A percentile compares a stretch with the other conserved stretches of the same genome.
Conservation (phyloP, 345 rosid genomes). For the Abelmoschus esculentus region DNA sequence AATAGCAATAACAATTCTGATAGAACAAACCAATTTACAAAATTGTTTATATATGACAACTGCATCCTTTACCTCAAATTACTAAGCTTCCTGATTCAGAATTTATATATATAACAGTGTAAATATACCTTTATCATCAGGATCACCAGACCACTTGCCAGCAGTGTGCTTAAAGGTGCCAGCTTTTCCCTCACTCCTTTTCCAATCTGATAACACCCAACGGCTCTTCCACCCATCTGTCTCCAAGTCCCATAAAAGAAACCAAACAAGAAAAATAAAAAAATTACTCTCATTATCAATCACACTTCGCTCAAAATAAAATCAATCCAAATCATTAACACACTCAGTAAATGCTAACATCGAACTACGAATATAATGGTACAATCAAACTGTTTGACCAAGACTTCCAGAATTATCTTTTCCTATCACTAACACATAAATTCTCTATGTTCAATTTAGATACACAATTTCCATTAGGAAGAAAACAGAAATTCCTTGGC, state of each 20-base stretch:
- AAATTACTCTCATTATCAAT: not conserved
- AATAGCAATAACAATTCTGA: not conserved
- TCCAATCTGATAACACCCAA: conserved; percentile 91
- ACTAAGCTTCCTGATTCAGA: not conserved
- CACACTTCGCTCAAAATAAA: not conserved
- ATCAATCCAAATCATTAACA: not conserved
- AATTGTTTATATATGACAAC: not conserved
- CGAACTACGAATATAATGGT: not conserved
- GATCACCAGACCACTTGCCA: conserved; percentile 81
- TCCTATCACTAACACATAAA: not conserved
- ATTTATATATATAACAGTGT: not conserved
- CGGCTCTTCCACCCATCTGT: conserved; percentile 89
- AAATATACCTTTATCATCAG: conserved; percentile 57
- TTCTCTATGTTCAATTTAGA: not conserved
- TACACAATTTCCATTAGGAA: not conserved
- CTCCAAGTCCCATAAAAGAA: not conserved
- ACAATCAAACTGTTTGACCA: conserved; percentile 1
- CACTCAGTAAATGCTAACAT: not conserved
- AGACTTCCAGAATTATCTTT: conserved; percentile 7
- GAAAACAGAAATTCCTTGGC: not conserved
- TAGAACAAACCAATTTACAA: not conserved
- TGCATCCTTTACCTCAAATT: not conserved
- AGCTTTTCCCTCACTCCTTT: conserved; percentile 75
- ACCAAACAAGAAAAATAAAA: not conserved
- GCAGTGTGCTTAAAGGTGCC: conserved; percentile 76